Evolutionary conservation across 805 yeast species (phyloP).

Genomic region (Candida glaebosa): DNA sequence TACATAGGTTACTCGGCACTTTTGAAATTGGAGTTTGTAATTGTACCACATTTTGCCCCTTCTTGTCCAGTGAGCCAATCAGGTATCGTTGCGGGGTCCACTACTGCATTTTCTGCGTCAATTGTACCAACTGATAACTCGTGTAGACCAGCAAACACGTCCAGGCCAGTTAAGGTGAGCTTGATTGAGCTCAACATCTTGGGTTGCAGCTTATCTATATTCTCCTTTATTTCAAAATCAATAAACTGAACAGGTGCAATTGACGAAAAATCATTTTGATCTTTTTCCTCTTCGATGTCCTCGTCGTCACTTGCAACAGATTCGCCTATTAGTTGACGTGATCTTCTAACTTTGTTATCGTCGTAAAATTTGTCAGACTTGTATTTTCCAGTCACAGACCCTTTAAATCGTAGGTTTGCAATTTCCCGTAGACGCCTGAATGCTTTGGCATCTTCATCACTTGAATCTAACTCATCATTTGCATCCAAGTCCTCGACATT

Average conservation of each 20-base stretch:
- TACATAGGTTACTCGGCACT: conserved; percentile 4
- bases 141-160: conserved; percentile 76
- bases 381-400: conserved; percentile 38
- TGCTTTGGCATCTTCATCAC: conserved; percentile 12
- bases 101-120: conserved; percentile 28
- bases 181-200: conserved; percentile 20
- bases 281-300: conserved; percentile 11
- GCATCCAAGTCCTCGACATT: conserved; percentile 14
- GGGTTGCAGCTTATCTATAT: conserved; percentile 8
- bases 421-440: conserved; percentile 27
- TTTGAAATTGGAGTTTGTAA: conserved; percentile 14
- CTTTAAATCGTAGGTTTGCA: conserved; percentile 62
- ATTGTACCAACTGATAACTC: conserved; percentile 46
- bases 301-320: conserved; percentile 13
- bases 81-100: conserved; percentile 59
- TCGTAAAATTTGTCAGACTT: conserved; percentile 38
- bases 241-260: conserved; percentile 57
- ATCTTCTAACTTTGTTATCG: conserved; percentile 17
- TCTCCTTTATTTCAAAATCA: conserved; percentile 41
- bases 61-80: conserved; percentile 80
- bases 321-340: conserved; percentile 10
- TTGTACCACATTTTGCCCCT: conserved; percentile 48
- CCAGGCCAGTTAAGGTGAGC: conserved; percentile 55
- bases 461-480: conserved; percentile 6
- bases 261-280: conserved; percentile 43